Evolutionary conservation across 305 asterid genomes (phyloP), one percentile per base, ranked within the genome.

Genomic region (Plantago coronopus): DNA sequence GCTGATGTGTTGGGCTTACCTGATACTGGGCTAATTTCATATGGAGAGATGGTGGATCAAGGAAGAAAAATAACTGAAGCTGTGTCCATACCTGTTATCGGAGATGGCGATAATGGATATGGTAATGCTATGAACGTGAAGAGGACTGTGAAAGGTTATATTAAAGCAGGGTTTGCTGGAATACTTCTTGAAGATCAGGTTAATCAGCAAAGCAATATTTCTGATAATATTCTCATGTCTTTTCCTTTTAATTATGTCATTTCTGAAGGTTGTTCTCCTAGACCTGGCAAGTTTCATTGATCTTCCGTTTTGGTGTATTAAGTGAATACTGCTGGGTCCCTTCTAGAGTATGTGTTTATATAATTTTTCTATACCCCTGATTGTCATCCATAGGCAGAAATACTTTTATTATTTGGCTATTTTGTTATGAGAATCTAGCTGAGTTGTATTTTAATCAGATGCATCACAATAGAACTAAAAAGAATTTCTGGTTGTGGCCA

Each of bases 101-200:
- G 98, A 47, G 98, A 91, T 74, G 98, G 84, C 40, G 98, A 91
- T 76, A 88, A 91, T 72, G 98, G 98, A 62, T 88, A 91, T 66
- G 98, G 96, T 61, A 91, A 91, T 69, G 83, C 96, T 58, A 86
- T 91, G 96, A 91, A 88, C 72, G 96, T 88, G 46, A 91, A 88
- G 82, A 86, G 98, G 80, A 86, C 98, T 62, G 84, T 86, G 72
- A 81, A 51, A 73, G 96, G 94, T 71, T 91, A 86, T 71, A 84
- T 86, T 45, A 79, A 60, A 64, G 94, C 96, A 55, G 98, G 96
- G 48, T 91, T 86, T 76, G 96, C 94, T 15, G 98, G 98, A 77
- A 76, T 91, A 61, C 77, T 91, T 72, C 94, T 91, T 60, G 98
- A 91, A 80, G 96, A 88, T 74, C 98, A 91, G 96, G 98, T 91